These are phyloP conservation scores for Glarea lozoyensis DNA, from an alignment of 495 filamentous ascomycete species.

Conservation along the genomic window DNA sequence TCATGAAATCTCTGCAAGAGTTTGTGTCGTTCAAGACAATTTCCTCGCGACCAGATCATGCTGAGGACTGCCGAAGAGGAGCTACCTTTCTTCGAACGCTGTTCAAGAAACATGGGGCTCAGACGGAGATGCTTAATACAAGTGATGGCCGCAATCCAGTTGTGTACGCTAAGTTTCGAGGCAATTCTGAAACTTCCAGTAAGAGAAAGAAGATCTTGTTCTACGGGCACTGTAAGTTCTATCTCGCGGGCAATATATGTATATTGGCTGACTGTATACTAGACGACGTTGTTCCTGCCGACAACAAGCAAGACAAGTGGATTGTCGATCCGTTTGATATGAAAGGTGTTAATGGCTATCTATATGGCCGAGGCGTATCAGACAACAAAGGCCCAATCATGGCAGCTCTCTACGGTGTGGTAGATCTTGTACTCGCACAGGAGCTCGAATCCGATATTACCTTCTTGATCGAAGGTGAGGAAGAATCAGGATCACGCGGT, in stretches of 20 bases:
- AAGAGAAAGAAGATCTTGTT: constrained; percentile 82
- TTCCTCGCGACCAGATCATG: constrained; percentile 72
- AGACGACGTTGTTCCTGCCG: constrained; percentile 91
- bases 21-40: constrained; percentile 88
- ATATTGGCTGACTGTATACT: not conserved
- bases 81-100: constrained; percentile 82
- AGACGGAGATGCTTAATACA: constrained; percentile 75
- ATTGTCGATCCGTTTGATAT: constrained; percentile 78
- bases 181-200: constrained; percentile 43
- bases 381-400: constrained; percentile 96
- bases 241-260: not conserved
- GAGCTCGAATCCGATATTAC: constrained; percentile 75
- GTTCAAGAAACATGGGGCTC: constrained; percentile 83
- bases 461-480: constrained; percentile 94
- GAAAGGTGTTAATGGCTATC: constrained; percentile 77
- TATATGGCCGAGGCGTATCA: constrained; percentile 92
- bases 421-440: constrained; percentile 72
- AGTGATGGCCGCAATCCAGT: constrained; percentile 70
- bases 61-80: constrained; percentile 84
- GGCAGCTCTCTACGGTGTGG: constrained; percentile 86
- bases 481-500: constrained; percentile 86
- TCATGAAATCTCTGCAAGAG: constrained; percentile 72
- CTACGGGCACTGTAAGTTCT: constrained; percentile 72
- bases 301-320: constrained; percentile 72
- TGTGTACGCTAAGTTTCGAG: constrained; percentile 79